phyloP scores from a whole-genome alignment of 257 asterid species.

The Solanum clarkiae region DNA sequence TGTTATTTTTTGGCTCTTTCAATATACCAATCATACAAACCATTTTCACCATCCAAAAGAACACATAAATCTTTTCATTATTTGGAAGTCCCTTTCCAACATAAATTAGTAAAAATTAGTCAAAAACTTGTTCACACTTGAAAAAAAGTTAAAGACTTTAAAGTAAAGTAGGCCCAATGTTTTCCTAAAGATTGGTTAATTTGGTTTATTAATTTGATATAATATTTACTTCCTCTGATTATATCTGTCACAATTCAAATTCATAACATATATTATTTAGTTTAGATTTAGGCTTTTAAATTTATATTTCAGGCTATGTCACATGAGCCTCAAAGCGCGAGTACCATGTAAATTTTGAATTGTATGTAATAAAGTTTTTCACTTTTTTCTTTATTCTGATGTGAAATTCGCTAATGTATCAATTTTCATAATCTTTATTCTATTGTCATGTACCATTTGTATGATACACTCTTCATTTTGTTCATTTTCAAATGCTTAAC shows the following conservation, averaged over 20 bases:
- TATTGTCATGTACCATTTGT: neutral
- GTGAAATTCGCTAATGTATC: neutral
- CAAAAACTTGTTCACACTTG: neutral
- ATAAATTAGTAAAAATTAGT: neutral
- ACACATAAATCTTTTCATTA: neutral
- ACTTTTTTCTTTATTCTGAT: neutral
- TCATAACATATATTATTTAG: neutral
- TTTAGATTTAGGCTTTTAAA: accelerated
- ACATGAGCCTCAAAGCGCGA: neutral
- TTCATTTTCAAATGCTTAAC: neutral
- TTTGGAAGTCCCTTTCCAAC: neutral
- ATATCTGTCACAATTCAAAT: neutral
- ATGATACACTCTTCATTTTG: too few relatives aligned
- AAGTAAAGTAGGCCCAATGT: neutral
- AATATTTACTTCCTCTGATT: neutral
- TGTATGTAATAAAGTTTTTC: neutral
- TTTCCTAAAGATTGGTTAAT: neutral
- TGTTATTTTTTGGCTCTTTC: neutral
- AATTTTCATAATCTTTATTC: neutral
- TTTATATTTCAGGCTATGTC: neutral
- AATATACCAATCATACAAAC: neutral
- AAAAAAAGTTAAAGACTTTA: neutral
- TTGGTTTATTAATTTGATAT: neutral
- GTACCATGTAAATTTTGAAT: neutral
- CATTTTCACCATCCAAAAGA: neutral